Evolutionary conservation across 176 grass and related monocot species (phyloP).

Genomic region (Pharus latifolius): DNA sequence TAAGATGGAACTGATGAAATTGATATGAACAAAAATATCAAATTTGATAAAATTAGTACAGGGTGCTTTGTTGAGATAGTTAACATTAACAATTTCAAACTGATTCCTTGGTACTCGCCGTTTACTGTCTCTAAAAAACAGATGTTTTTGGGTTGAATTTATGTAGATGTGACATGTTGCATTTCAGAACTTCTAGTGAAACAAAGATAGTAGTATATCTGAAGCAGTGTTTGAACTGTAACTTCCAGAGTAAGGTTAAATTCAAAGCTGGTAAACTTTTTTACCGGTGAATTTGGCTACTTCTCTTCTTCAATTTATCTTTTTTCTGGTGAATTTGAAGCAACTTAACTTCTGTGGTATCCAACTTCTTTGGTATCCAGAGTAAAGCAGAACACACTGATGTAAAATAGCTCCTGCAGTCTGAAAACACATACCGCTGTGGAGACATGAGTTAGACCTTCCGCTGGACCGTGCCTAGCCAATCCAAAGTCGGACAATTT

Average conservation of each 20-base stretch:
- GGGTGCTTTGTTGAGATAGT: background rate
- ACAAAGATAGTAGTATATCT: background rate
- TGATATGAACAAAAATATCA: background rate
- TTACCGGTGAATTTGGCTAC: too few relatives aligned
- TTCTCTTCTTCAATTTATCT: too few relatives aligned
- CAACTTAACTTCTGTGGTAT: background rate
- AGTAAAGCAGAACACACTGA: background rate
- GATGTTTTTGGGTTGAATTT: background rate
- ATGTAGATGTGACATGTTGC: background rate
- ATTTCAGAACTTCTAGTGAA: background rate
- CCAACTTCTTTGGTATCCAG: background rate
- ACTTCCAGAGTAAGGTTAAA: too few relatives aligned
- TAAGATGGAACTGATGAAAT: background rate
- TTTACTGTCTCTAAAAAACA: background rate
- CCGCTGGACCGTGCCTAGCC: conserved; percentile 88
- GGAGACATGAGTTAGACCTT: conserved; percentile 92
- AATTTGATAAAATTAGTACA: background rate
- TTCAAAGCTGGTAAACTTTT: too few relatives aligned
- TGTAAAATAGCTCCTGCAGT: background rate
- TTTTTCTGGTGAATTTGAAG: background rate
- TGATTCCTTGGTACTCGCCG: background rate
- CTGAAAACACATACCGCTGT: conserved; percentile 56
- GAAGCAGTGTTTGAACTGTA: too few relatives aligned
- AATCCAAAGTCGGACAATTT: conserved; percentile 97
- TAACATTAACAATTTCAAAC: background rate